Conservation (phyloP, 768 basidiomycete genomes). For the Leucocoprinus leucothites region DNA sequence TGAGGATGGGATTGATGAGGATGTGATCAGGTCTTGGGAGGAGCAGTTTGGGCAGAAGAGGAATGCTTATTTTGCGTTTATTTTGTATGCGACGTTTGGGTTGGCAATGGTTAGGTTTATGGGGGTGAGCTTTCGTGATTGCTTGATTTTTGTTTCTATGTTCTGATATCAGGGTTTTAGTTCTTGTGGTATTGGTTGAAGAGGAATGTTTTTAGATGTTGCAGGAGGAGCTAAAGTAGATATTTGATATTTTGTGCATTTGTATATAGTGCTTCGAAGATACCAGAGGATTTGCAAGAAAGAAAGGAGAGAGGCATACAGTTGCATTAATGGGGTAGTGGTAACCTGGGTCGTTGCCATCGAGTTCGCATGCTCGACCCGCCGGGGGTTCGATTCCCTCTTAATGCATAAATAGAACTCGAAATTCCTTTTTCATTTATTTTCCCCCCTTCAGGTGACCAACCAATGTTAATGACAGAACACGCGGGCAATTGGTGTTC, state of each 20-base stretch:
- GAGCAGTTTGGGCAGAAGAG: conserved; percentile 37
- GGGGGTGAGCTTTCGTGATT: conserved; percentile 52
- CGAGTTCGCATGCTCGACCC: conserved; percentile 48
- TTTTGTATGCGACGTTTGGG: conserved; percentile 77
- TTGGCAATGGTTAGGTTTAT: conserved; percentile 63
- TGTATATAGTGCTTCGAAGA: no score
- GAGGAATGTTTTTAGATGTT: conserved; percentile 9
- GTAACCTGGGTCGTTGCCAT: conserved; percentile 18
- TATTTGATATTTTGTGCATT: no score
- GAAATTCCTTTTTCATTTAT: no score
- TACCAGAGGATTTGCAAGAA: no score
- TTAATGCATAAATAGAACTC: conserved; percentile 60
- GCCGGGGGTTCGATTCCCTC: conserved; percentile 87
- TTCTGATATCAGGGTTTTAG: neutral
- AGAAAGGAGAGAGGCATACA: no score
- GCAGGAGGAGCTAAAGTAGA: neutral
- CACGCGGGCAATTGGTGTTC: no score
- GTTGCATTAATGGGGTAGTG: conserved; percentile 18
- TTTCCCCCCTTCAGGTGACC: no score
- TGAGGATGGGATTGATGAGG: conserved; percentile 24
- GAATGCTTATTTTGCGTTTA: conserved; percentile 67
- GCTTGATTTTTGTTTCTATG: neutral
- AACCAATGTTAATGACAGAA: no score
- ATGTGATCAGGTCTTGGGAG: conserved; percentile 34
- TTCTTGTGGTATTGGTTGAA: conserved; percentile 4